Percentiles rank a stretch among this genome's conserved stretches.
Evolutionary conservation across 495 filamentous ascomycete species (phyloP).

Genomic region (Xylaria bambusicola): DNA sequence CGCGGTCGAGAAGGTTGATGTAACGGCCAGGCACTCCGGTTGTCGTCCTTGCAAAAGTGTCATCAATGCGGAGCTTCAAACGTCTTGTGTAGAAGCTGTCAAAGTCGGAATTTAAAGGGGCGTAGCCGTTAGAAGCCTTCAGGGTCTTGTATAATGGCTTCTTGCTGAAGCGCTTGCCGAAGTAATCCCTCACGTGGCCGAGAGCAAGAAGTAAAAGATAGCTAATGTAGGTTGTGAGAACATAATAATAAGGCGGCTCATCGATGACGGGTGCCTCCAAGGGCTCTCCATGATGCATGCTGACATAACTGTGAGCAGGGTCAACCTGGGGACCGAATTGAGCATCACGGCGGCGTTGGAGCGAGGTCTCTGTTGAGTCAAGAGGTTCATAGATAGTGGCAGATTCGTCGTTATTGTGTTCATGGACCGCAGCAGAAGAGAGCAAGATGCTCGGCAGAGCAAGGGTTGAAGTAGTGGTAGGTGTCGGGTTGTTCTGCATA

Average conservation of each 20-base stretch:
- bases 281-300: slow-evolving; percentile 73
- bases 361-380: slow-evolving; percentile 78
- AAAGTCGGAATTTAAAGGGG: slow-evolving; percentile 96
- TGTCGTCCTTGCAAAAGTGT: slow-evolving; percentile 89
- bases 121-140: slow-evolving; percentile 83
- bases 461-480: slow-evolving; percentile 69
- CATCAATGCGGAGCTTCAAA: slow-evolving; percentile 90
- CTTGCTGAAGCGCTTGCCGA: slow-evolving; percentile 90
- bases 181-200: slow-evolving; percentile 94
- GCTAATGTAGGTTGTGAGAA: slow-evolving; percentile 95
- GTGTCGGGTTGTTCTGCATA: slow-evolving; percentile 61
- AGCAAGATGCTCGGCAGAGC: slow-evolving; percentile 91
- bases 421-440: slow-evolving; percentile 82
- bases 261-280: slow-evolving; percentile 87
- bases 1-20: slow-evolving; percentile 88
- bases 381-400: slow-evolving; percentile 91
- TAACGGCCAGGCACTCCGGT: slow-evolving; percentile 92
- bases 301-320: slow-evolving; percentile 80
- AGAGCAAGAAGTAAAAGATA: slow-evolving; percentile 95
- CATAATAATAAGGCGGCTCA: slow-evolving; percentile 94
- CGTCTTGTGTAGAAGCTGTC: slow-evolving; percentile 97
- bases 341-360: slow-evolving; percentile 75
- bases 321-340: slow-evolving; percentile 89
- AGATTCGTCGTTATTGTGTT: slow-evolving; percentile 65
- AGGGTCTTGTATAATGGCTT: slow-evolving; percentile 79